Base-by-base conservation (phyloP, 2,329 filamentous ascomycete genomes). In the Colletotrichum viniferum region DNA sequence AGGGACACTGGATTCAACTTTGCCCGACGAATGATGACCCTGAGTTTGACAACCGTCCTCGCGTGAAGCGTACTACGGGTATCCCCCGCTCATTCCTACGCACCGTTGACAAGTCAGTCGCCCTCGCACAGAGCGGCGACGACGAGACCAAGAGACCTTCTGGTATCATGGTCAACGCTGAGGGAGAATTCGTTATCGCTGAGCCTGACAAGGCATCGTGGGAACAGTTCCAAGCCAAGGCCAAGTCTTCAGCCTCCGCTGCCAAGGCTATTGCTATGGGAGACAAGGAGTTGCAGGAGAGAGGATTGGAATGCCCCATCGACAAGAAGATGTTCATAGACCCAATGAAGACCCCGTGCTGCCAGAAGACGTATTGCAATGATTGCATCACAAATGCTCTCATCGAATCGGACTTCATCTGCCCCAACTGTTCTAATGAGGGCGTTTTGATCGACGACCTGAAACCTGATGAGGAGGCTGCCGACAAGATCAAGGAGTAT, bases 311-410 rank as follows among this genome's bases (percentile, higher is more conserved):
- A 86, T 99, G 97, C 89, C 91, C 96, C 79, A 94, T 98, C 90
- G 97, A 98, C 92, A 97, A 97, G 87, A 96, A 95, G 86, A 94
- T 98, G 91, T 98, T 98, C 88, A 93, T 97, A 92, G 95, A 98
- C 85, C 96, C 97, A 91, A 97, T 97, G 90, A 98, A 98, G 92
- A 98, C 97, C 83, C 96, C 97, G 79, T 99, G 97, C 91, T 99
- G 97, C 90, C 92, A 94, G 88, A 97, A 94, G 91, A 98, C 96
- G 83, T 99, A 98, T 90, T 99, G 97, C 91, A 97, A 97, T 92
- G 96, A 98, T 85, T 99, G 97, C 94, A 98, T 99, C 87, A 97
- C 97, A 85, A 98, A 98, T 91, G 95, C 96, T 86, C 93, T 99
- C 86, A 96, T 98, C 87, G 96, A 98, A 89, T 97, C 94, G 91